These are phyloP conservation scores for Begonia peltatifolia DNA, from an alignment of 306 rosid species.

Conservation along the genomic window DNA sequence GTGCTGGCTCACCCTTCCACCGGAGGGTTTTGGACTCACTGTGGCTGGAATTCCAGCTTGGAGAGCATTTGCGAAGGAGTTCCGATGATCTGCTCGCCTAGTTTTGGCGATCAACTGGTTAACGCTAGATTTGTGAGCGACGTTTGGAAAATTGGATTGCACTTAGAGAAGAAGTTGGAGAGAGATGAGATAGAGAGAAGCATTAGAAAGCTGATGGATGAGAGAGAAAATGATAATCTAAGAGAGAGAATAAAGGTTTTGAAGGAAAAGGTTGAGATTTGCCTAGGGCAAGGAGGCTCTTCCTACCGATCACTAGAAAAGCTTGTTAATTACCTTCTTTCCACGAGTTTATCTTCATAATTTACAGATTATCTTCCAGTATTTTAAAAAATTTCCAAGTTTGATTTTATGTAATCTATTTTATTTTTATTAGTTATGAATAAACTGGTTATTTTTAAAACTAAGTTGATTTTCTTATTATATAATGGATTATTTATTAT, in stretches of 20 bases:
- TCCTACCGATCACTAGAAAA: slow-evolving; percentile 2
- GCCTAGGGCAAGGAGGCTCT: slow-evolving; percentile 14
- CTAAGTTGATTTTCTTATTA: too few species aligned
- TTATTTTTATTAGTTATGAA: too few species aligned
- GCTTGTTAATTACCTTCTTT: slow-evolving; percentile 12
- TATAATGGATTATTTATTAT: too few species aligned
- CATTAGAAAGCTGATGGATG: slow-evolving; percentile 21
- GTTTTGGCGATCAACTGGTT: slow-evolving; percentile 38
- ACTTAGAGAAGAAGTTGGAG: slow-evolving; percentile 19
- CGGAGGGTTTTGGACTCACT: slow-evolving; percentile 57
- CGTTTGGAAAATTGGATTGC: slow-evolving; percentile 43
- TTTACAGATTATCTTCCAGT: background rate
- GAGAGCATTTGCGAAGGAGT: slow-evolving; percentile 54
- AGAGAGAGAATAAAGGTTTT: slow-evolving; percentile 23
- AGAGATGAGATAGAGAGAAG: slow-evolving; percentile 33
- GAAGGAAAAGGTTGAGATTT: slow-evolving; percentile 24
- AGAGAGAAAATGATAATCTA: slow-evolving; percentile 30
- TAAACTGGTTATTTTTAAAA: too few species aligned
- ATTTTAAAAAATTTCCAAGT: too few species aligned
- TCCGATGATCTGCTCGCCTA: slow-evolving; percentile 52
- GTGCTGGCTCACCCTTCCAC: slow-evolving; percentile 37
- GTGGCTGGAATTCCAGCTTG: slow-evolving; percentile 61
- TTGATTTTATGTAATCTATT: too few species aligned
- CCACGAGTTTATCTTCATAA: too few species aligned
- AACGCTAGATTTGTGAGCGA: slow-evolving; percentile 37